Conservation (phyloP, 2,329 filamentous ascomycete genomes). For the Colletotrichum sp. region DNA sequence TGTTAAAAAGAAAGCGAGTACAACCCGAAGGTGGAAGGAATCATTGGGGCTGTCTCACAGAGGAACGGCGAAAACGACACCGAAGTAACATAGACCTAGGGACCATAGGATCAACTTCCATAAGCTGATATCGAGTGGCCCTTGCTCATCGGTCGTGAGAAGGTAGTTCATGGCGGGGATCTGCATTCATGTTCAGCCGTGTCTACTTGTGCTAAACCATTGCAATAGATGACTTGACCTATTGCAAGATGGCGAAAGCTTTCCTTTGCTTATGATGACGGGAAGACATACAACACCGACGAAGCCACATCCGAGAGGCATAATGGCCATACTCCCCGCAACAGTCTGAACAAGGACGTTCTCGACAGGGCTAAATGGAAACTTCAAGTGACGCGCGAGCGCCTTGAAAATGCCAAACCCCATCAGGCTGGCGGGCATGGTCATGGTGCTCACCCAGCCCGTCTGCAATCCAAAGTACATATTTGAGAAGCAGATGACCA, state of each 20-base stretch:
- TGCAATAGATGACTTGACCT: not conserved
- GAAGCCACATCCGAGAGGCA: constrained; percentile 95
- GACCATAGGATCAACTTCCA: constrained; percentile 89
- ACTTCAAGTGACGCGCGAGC: constrained; percentile 71
- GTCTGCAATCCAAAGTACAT: constrained; percentile 99
- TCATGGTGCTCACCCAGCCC: constrained; percentile 76
- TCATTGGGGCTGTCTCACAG: constrained; percentile 50
- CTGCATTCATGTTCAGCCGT: constrained; percentile 29
- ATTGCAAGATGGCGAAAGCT: not conserved
- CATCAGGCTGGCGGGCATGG: constrained; percentile 93
- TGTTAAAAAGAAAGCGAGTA: not conserved
- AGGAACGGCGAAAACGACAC: constrained; percentile 94
- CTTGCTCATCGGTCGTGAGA: constrained; percentile 77
- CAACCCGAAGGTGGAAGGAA: not conserved
- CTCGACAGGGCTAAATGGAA: constrained; percentile 91
- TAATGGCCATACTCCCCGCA: constrained; percentile 92
- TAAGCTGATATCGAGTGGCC: constrained; percentile 73
- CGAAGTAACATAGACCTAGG: constrained; percentile 92
- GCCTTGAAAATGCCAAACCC: constrained; percentile 93
- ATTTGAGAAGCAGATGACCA: constrained; percentile 94
- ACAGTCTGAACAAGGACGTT: constrained; percentile 98
- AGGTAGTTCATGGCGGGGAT: constrained; percentile 92
- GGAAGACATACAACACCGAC: constrained; percentile 73
- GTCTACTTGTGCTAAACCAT: not conserved
- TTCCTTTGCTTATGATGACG: not conserved